A percentile compares a stretch with the other conserved stretches of the same genome.
Evolutionary conservation across 805 yeast species (phyloP).

Genomic region (Saccharomycopsis malanga): DNA sequence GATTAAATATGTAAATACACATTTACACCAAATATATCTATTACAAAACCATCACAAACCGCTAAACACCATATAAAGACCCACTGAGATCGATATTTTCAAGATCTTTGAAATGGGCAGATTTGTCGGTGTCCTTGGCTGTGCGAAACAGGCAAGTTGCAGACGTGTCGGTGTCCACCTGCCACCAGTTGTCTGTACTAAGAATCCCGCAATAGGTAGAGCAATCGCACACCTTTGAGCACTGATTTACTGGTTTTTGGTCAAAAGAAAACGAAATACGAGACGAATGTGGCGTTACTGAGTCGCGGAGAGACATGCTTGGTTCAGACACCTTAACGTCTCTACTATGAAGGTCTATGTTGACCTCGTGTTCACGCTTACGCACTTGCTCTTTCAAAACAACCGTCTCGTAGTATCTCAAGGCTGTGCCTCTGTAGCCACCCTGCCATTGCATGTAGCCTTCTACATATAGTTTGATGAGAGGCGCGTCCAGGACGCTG

Average conservation of each 20-base stretch:
- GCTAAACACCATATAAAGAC: conserved; percentile 3
- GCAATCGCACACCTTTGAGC: not conserved
- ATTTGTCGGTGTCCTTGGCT: not conserved
- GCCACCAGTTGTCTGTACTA: conserved; percentile 11
- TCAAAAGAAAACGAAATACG: not conserved
- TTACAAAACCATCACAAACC: no score
- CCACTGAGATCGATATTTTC: conserved; percentile 1
- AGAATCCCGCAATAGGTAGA: conserved; percentile 9
- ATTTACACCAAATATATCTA: no score
- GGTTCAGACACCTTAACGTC: not conserved
- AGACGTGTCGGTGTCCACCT: not conserved
- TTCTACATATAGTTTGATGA: conserved; percentile 11
- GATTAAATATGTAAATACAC: no score
- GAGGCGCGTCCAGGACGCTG: not conserved
- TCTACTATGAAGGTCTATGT: not conserved
- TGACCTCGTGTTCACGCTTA: not conserved
- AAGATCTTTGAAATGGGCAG: conserved; percentile 1
- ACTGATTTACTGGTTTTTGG: not conserved
- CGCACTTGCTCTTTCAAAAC: conserved; percentile 7
- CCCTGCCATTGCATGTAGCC: conserved; percentile 10
- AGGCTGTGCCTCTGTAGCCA: conserved; percentile 8
- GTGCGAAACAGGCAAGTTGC: not conserved
- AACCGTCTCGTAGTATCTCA: conserved; percentile 1
- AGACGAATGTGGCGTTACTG: no score
- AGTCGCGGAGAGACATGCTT: no score